These are phyloP conservation scores for Psilocybe subaeruginosa DNA, from an alignment of 768 basidiomycete genomes.

Conservation along the genomic window DNA sequence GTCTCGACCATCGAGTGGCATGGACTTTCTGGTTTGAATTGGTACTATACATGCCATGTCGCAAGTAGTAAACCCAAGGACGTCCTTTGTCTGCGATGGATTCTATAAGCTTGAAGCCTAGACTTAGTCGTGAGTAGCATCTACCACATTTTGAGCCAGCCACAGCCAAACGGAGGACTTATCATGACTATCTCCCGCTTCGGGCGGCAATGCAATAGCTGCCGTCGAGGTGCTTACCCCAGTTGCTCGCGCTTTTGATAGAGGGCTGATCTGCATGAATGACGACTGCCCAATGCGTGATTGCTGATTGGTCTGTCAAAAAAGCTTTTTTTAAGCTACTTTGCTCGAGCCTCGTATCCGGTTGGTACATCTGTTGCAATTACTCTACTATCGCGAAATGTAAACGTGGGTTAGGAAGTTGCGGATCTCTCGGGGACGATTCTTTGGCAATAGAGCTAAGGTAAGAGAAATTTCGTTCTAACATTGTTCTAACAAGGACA, in stretches of 20 bases:
- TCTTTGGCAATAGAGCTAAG: no score
- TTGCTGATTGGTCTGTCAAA: background rate
- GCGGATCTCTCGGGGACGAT: no score
- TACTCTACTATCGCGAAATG: no score
- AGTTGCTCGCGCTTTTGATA: background rate
- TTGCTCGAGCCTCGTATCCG: background rate
- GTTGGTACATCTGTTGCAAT: no score
- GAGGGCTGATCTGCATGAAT: background rate
- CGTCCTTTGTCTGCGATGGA: background rate
- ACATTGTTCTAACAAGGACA: no score
- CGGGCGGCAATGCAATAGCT: background rate
- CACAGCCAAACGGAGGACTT: background rate
- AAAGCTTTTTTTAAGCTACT: background rate
- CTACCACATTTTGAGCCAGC: background rate
- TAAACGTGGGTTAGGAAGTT: no score
- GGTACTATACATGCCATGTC: background rate
- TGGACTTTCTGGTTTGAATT: background rate
- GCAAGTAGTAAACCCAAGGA: background rate
- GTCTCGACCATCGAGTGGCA: background rate
- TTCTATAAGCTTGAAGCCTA: background rate
- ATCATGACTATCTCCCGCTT: background rate
- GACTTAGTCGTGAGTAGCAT: background rate
- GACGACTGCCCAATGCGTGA: background rate
- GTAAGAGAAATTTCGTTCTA: no score
- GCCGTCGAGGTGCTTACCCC: background rate